These are phyloP conservation scores for Chrysochromulina tobinii DNA, from an alignment of 78 protist genomes.

Conservation along the genomic window DNA sequence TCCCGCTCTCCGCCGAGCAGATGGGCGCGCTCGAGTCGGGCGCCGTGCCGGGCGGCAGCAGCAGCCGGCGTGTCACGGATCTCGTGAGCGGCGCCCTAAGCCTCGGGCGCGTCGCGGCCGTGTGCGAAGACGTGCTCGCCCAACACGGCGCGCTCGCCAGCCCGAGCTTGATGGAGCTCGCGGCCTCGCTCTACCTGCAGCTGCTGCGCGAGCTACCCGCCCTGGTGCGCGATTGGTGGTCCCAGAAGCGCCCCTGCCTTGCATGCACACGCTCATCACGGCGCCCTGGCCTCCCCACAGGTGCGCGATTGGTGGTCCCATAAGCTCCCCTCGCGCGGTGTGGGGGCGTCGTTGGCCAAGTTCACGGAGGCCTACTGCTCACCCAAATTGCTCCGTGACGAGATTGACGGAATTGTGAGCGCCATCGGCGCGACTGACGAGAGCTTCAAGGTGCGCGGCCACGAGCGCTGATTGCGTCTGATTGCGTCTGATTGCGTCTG, in stretches of 20 bases:
- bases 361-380: background rate
- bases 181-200: background rate
- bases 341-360: background rate
- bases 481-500: too few species aligned
- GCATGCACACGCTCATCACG: too few species aligned
- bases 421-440: too few species aligned
- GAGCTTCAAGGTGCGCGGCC: too few species aligned
- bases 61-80: too few species aligned
- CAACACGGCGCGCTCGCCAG: background rate
- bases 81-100: too few species aligned
- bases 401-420: background rate
- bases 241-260: background rate
- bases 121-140: background rate
- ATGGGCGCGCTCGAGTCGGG: too few species aligned
- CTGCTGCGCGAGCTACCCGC: background rate
- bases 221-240: conserved; percentile 36
- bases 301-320: conserved; percentile 35
- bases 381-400: background rate
- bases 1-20: too few species aligned
- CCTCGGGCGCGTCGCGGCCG: background rate
- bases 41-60: too few species aligned
- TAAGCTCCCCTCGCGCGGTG: background rate
- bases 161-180: background rate
- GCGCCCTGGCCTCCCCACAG: too few species aligned
- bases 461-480: too few species aligned